Evolutionary conservation across 139 green algal genomes (phyloP), one percentile per base, ranked within the genome.

Genomic region (Tetradesmus lagerheimii): DNA sequence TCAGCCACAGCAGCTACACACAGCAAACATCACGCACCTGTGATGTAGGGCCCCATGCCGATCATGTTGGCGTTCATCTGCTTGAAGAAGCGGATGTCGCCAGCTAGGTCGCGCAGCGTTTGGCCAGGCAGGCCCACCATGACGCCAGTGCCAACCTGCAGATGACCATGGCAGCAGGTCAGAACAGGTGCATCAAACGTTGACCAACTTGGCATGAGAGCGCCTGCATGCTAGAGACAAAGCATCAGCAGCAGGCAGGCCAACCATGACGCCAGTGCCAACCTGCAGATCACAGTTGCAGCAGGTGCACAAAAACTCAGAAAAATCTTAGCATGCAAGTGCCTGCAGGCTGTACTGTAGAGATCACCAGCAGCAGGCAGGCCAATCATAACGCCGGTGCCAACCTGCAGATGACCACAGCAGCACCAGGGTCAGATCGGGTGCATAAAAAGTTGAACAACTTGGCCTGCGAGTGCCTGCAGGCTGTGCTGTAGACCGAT

Each of bases 101-200:
- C 88, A 15, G 94, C 94, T 79, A 96, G 86, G 91, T 96, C 93
- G 5, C 81, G 39, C 93, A 95, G 89, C 34, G 92, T 96, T 87
- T 96, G 94, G 18, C 93, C 94, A 2, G 94, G 94, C 83, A 96
- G 93, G 18, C 94, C 94, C 66, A 96, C 94, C 94, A 96, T 96
- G 5, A 96, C 91, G 62, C 94, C 94, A 34, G 94, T 95, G 80
- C 93, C 94, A 25, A 94, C 66, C 92, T 94, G 90, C 18, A 57
- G 18, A 15, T 12, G 0, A 74, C 1, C 80, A 84, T 1, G 64
- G 35, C 41, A 41, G 31, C 6, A 43, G 77, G 37, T 20, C 14
- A n/a, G 74, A 31, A 18, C 75, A 81, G 18, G 74, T 80, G 74
- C 76, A 82, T 18, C 16, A 25, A 9, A 78, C 27, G 43, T 8